Evolutionary conservation across 371 early-diverging fungal species (phyloP).

Genomic region (Mortierella sp.): DNA sequence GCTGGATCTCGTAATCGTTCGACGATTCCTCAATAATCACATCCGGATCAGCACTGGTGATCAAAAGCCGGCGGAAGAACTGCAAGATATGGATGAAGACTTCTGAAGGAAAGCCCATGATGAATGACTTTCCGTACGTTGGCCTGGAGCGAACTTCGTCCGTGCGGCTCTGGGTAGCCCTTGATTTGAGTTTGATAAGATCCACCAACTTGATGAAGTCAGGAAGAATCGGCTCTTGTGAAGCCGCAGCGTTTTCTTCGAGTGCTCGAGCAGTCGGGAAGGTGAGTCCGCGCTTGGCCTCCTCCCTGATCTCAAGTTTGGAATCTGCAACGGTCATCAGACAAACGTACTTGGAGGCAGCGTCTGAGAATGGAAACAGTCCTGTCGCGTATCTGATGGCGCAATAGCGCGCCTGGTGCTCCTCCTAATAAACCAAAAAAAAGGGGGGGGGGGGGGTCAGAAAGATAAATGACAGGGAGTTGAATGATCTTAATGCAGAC

Average conservation of each 20-base stretch:
- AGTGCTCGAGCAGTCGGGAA: slow-evolving; percentile 38
- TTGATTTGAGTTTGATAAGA: slow-evolving; percentile 56
- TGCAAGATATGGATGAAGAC: slow-evolving; percentile 69
- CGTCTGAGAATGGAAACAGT: slow-evolving; percentile 81
- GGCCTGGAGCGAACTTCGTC: slow-evolving; percentile 22
- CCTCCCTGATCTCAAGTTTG: slow-evolving; percentile 85
- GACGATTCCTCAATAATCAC: slow-evolving; percentile 64
- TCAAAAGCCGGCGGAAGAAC: slow-evolving; percentile 69
- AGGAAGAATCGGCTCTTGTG: slow-evolving; percentile 59
- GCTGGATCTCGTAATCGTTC: slow-evolving; percentile 68
- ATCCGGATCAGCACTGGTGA: slow-evolving; percentile 67
- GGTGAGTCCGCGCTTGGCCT: slow-evolving; percentile 69
- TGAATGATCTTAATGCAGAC: neutral
- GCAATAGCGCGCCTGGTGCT: slow-evolving; percentile 71
- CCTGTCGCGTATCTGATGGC: slow-evolving; percentile 84
- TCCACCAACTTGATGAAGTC: slow-evolving; percentile 63
- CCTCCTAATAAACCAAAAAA: slow-evolving; percentile 42
- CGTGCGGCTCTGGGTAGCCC: slow-evolving; percentile 2
- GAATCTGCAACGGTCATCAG: slow-evolving; percentile 77
- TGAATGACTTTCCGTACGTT: slow-evolving; percentile 39
- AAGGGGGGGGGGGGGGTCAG: too few species aligned
- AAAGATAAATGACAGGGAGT: neutral
- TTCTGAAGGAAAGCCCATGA: slow-evolving; percentile 68
- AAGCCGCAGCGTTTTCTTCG: slow-evolving; percentile 18
- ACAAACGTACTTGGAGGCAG: slow-evolving; percentile 82